phyloP scores from a whole-genome alignment of 73 alveolate genomes.

The Urostyla sp. region DNA sequence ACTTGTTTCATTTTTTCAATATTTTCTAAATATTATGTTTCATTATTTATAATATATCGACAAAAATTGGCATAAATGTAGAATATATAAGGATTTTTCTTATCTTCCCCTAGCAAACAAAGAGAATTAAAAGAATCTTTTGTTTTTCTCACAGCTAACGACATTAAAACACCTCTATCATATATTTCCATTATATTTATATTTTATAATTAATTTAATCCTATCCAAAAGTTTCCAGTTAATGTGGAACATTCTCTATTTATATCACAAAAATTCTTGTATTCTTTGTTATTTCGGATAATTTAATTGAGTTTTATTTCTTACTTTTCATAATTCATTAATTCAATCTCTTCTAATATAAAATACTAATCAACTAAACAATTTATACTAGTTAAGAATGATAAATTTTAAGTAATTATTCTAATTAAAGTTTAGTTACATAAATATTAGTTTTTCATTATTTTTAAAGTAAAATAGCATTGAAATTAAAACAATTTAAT shows the following conservation, averaged over 20 bases:
- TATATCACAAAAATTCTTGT: constrained; percentile 8
- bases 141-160: constrained; percentile 13
- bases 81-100: constrained; percentile 15
- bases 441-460: constrained; percentile 17
- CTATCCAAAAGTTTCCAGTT: constrained; percentile 20
- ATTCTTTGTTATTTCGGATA: neutral
- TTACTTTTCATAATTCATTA: constrained; percentile 1
- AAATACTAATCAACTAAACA: constrained; percentile 27
- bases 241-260: constrained; percentile 2
- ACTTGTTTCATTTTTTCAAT: constrained; percentile 38
- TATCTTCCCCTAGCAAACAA: constrained; percentile 8
- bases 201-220: neutral
- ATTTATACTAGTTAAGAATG: neutral
- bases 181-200: neutral
- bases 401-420: neutral
- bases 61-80: constrained; percentile 45
- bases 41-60: constrained; percentile 12
- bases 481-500: too few relatives aligned
- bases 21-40: constrained; percentile 3
- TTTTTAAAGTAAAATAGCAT: constrained; percentile 18
- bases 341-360: constrained; percentile 8
- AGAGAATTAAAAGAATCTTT: constrained; percentile 10
- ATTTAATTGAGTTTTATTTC: neutral
- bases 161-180: constrained; percentile 2
- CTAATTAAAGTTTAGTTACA: constrained; percentile 32